Evolutionary conservation across 23 red algal genomes (phyloP), one percentile per base, ranked within the genome.

Genomic region (Cyanidioschyzon merolae): DNA sequence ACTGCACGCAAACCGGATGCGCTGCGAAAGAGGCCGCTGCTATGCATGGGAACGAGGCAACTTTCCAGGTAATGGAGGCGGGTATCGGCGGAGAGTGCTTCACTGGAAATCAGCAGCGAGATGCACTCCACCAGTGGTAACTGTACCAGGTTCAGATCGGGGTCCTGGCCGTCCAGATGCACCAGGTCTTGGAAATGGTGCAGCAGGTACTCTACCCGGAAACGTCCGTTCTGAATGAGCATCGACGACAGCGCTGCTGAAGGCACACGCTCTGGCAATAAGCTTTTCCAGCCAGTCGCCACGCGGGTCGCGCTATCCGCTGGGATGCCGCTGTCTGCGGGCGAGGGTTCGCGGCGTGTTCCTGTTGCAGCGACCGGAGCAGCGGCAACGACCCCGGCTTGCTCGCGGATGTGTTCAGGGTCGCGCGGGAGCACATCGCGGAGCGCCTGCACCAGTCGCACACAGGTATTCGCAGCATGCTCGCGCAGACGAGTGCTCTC

Each of bases 71-170:
- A 71, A 3, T 25, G 12, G 32, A 35, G 12, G 32, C 63, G 63
- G 30, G 12, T 27, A 35, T 71, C 63, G n/a, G 63, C 12, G 2
- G 63, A 35, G n/a, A 71, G 21, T 7, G 63, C 63, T 12, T 15
- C 63, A 35, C 63, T 71, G 3, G n/a, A 25, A 7, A 71, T 71
- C 7, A 71, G 63, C 16, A 71, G 63, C 2, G 63, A 71, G 7
- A 71, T 35, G 63, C 63, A 71, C 32, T 71, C 63, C n/a, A 71
- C 32, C n/a, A 71, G 29, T 25, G 63, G 63, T 27, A 71, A 27
- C 63, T 71, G 63, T 27, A 71, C 63, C 63, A 35, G 32, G 7
- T 71, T 35, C 32, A 71, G 63, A 32, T 71, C 63, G 16, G 29
- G 12, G 29, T 71, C 63, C 63, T 71, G n/a, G 29, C 3, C 16